Evolutionary conservation across 768 basidiomycete genomes (phyloP).

Genomic region (Lactarius hatsudake): DNA sequence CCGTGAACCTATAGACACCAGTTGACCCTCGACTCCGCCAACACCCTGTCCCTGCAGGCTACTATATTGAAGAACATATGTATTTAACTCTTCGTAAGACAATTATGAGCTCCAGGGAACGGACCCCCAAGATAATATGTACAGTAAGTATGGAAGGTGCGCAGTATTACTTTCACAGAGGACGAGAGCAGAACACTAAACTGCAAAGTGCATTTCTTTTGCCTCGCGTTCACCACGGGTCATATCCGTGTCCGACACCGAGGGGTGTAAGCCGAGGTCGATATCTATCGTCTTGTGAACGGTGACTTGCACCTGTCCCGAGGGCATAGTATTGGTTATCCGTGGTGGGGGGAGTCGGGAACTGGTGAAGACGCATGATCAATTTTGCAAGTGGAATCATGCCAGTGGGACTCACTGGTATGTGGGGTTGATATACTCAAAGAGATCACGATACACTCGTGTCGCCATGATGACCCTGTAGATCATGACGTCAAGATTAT

Average conservation of each 20-base stretch:
- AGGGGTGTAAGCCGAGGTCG: background rate
- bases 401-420: background rate
- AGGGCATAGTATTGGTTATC: background rate
- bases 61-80: too few species aligned
- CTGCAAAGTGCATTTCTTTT: constrained; percentile 7
- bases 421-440: constrained; percentile 11
- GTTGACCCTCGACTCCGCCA: too few species aligned
- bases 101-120: too few species aligned
- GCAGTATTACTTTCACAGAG: background rate
- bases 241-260: background rate
- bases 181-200: background rate
- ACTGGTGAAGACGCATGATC: background rate
- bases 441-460: constrained; percentile 16
- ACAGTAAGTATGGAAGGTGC: background rate
- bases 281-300: constrained; percentile 15
- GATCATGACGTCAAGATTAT: background rate
- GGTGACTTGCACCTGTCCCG: constrained; percentile 1
- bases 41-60: too few species aligned
- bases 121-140: too few species aligned
- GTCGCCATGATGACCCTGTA: constrained; percentile 11
- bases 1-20: too few species aligned
- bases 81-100: too few species aligned
- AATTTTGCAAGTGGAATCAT: background rate
- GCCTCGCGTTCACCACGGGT: constrained; percentile 14
- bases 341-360: background rate